These are phyloP conservation scores for Termitomyces sp. DNA, from an alignment of 768 basidiomycete genomes.

Conservation along the genomic window DNA sequence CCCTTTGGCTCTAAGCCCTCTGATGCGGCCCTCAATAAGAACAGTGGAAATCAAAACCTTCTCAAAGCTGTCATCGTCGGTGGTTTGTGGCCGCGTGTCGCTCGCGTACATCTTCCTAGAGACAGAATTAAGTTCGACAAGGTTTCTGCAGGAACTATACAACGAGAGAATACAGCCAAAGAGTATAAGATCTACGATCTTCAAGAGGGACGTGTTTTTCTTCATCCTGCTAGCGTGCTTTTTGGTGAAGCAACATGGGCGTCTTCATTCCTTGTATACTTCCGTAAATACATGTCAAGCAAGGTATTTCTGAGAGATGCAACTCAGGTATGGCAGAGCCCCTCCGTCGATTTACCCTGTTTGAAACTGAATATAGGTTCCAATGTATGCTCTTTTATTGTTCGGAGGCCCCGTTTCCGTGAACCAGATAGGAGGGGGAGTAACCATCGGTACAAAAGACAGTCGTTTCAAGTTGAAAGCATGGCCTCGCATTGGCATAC, in stretches of 20 bases:
- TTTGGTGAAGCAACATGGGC: slow-evolving; percentile 73
- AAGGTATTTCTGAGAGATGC: slow-evolving; percentile 86
- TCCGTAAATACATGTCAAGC: slow-evolving; percentile 73
- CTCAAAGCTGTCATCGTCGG: slow-evolving; percentile 83
- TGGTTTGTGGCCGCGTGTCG: slow-evolving; percentile 83
- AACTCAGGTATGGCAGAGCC: slow-evolving; percentile 56
- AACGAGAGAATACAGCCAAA: slow-evolving; percentile 77
- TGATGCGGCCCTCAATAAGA: slow-evolving; percentile 51
- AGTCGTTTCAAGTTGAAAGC: slow-evolving; percentile 60
- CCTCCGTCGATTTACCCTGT: not conserved
- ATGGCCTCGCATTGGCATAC: slow-evolving; percentile 86
- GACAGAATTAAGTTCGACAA: slow-evolving; percentile 80
- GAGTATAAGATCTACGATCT: slow-evolving; percentile 83
- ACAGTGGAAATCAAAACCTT: slow-evolving; percentile 64
- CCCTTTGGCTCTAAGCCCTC: slow-evolving; percentile 38
- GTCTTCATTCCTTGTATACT: slow-evolving; percentile 77
- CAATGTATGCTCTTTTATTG: slow-evolving; percentile 78
- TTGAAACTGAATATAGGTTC: slow-evolving; percentile 44
- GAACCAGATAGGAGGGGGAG: slow-evolving; percentile 75
- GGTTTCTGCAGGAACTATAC: slow-evolving; percentile 76
- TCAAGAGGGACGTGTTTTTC: slow-evolving; percentile 59
- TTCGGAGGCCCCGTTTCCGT: slow-evolving; percentile 79
- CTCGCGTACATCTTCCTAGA: slow-evolving; percentile 66
- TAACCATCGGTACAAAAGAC: slow-evolving; percentile 54
- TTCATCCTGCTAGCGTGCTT: slow-evolving; percentile 79